These are phyloP conservation scores for Fusarium pininemorale DNA, from an alignment of 2,329 filamentous ascomycete genomes.

Conservation along the genomic window DNA sequence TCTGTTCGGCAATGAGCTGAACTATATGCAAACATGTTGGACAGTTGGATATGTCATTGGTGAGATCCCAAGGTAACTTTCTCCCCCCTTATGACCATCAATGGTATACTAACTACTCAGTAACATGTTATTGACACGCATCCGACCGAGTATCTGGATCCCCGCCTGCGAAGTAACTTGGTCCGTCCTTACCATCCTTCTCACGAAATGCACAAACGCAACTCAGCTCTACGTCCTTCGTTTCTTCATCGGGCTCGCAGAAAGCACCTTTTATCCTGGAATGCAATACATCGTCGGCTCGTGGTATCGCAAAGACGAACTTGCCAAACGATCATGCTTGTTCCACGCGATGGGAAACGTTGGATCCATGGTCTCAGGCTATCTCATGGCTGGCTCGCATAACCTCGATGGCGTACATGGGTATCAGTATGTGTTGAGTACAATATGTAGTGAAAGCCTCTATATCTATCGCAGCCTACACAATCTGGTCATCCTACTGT, in stretches of 20 bases:
- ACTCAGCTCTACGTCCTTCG: slow-evolving; percentile 51
- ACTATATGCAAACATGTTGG: slow-evolving; percentile 64
- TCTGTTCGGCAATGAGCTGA: slow-evolving; percentile 56
- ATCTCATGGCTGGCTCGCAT: slow-evolving; percentile 54
- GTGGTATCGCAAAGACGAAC: slow-evolving; percentile 56
- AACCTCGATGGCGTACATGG: slow-evolving; percentile 52
- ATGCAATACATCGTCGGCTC: slow-evolving; percentile 53
- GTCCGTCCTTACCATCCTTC: slow-evolving; percentile 45
- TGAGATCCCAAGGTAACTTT: slow-evolving; percentile 45
- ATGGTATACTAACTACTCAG: no score
- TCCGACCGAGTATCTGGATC: slow-evolving; percentile 53
- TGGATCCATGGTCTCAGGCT: slow-evolving; percentile 44
- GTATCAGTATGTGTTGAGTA: slow-evolving; percentile 43
- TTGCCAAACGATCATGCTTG: slow-evolving; percentile 54
- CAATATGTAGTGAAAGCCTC: not conserved
- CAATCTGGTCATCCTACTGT: not conserved
- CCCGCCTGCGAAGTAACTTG: slow-evolving; percentile 48
- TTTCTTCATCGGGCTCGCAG: slow-evolving; percentile 55
- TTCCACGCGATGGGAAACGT: slow-evolving; percentile 50
- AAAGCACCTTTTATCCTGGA: slow-evolving; percentile 52
- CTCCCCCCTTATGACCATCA: no score
- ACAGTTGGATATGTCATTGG: slow-evolving; percentile 68
- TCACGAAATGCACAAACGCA: slow-evolving; percentile 43
- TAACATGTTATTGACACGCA: slow-evolving; percentile 50
- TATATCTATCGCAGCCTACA: not conserved